phyloP scores from a whole-genome alignment of 2,329 filamentous ascomycete genomes.

The Cercospora sp. region DNA sequence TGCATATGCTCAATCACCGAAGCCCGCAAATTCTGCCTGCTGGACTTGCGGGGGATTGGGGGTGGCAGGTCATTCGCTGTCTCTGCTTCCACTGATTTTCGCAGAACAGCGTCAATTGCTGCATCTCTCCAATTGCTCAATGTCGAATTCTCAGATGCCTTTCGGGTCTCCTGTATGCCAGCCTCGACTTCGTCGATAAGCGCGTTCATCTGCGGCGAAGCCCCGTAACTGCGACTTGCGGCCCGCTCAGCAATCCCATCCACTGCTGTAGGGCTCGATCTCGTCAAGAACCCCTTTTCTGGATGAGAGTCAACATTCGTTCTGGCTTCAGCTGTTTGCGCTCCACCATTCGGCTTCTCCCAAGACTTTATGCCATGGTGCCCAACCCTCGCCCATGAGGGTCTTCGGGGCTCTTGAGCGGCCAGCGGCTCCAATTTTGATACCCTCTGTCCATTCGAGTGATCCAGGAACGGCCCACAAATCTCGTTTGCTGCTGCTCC shows the following conservation, averaged over 20 bases:
- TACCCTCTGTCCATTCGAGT: background rate
- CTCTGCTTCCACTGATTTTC: constrained; percentile 8
- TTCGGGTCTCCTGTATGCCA: background rate
- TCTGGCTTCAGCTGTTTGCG: background rate
- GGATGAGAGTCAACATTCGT: background rate
- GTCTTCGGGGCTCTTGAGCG: background rate
- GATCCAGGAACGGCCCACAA: background rate
- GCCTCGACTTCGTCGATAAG: background rate
- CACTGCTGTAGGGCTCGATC: background rate
- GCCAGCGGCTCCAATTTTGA: background rate
- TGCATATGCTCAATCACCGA: background rate
- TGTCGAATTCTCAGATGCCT: background rate
- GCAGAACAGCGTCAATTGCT: constrained; percentile 14
- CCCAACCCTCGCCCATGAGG: constrained; percentile 10
- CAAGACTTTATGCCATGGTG: constrained; percentile 12
- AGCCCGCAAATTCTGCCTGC: constrained; percentile 5
- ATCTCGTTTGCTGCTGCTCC: background rate
- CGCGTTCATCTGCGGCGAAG: constrained; percentile 1
- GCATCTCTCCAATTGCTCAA: constrained; percentile 12
- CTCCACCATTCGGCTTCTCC: background rate
- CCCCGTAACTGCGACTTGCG: too few relatives aligned
- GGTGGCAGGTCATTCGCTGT: background rate
- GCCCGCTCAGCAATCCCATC: background rate
- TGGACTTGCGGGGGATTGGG: background rate
- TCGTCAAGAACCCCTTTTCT: background rate